phyloP scores from a whole-genome alignment of 2,329 filamentous ascomycete species.

The Penicillium oxalicum region DNA sequence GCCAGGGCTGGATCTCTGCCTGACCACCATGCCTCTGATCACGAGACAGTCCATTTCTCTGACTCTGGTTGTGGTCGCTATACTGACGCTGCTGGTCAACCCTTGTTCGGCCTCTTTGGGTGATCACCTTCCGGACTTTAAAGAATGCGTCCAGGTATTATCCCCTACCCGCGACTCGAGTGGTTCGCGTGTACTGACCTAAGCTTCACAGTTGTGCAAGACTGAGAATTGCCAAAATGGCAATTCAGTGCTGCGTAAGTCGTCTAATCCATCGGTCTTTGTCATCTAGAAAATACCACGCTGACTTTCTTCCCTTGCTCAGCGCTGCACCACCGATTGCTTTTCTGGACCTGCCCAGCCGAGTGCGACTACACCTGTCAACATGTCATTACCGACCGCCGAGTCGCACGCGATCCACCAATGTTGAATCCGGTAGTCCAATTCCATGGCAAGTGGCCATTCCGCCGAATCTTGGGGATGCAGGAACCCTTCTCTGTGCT shows the following conservation, averaged over 20 bases:
- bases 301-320: slow-evolving; percentile 12
- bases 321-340: slow-evolving; percentile 79
- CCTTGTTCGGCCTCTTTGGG: slow-evolving; percentile 64
- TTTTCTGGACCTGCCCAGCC: slow-evolving; percentile 84
- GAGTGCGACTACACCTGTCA: slow-evolving; percentile 99
- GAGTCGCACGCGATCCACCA: slow-evolving; percentile 58
- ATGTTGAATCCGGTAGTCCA: slow-evolving; percentile 68
- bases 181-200: slow-evolving; percentile 8
- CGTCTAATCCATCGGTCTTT: slow-evolving; percentile 1
- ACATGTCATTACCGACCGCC: slow-evolving; percentile 74
- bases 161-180: not conserved
- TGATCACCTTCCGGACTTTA: slow-evolving; percentile 81
- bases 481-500: slow-evolving; percentile 92
- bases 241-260: slow-evolving; percentile 65
- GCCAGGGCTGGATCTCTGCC: slow-evolving; percentile 9
- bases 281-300: not conserved
- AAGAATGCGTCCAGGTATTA: slow-evolving; percentile 73
- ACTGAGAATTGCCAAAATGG: slow-evolving; percentile 69
- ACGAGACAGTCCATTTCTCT: slow-evolving; percentile 14
- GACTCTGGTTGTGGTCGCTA: slow-evolving; percentile 27
- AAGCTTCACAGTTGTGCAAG: slow-evolving; percentile 62
- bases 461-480: slow-evolving; percentile 80
- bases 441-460: slow-evolving; percentile 99
- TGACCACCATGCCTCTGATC: slow-evolving; percentile 26
- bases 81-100: slow-evolving; percentile 31